Evolutionary conservation across 2,329 filamentous ascomycete genomes (phyloP), one percentile per base, ranked within the genome.

Genomic region (Fusarium sp.): DNA sequence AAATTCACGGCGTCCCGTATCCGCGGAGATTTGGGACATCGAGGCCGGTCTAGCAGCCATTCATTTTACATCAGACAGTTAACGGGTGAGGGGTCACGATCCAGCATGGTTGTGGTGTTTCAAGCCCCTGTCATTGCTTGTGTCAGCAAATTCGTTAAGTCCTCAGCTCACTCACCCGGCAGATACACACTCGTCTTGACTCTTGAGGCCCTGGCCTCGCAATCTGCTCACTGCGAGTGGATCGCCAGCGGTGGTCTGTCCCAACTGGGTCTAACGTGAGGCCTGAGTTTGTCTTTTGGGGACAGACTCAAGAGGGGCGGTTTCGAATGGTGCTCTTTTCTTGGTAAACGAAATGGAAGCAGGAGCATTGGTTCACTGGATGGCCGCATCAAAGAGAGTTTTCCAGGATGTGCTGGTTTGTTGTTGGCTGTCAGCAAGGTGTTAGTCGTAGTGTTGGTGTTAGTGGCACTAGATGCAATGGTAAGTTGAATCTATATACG

Each of bases 31-130:
- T 69, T 67, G 35, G 43, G 43, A 57, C 29, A 45, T 54, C 31
- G n/a, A 45, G 62, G 35, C 31, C 41, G 39, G 60, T 39, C 48
- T 48, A 65, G 65, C 61, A 61, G 27, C 62, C 64, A 67, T 43
- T 74, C 67, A 74, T 73, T 73, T 71, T 71, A 74, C 71, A 76
- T 72, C 67, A 75, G 67, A 74, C 73, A 65, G 66, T 31, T 24
- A 67, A 71, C 64, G 64, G 70, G 65, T 63, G 75, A 76, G 71
- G 65, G 62, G 62, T 57, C 65, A 62, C 59, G 69, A 70, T 61
- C 61, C 22, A 62, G 61, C 67, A 65, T 62, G 68, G 76, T 61
- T 65, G 60, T 67, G 67, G 37, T 64, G 76, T 78, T 78, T 77
- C 76, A 77, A 68, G 48, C 70, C 74, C 64, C 18, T 60, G 69